These are phyloP conservation scores for Penicillium arizonense DNA, from an alignment of 495 filamentous ascomycete species.

Conservation along the genomic window DNA sequence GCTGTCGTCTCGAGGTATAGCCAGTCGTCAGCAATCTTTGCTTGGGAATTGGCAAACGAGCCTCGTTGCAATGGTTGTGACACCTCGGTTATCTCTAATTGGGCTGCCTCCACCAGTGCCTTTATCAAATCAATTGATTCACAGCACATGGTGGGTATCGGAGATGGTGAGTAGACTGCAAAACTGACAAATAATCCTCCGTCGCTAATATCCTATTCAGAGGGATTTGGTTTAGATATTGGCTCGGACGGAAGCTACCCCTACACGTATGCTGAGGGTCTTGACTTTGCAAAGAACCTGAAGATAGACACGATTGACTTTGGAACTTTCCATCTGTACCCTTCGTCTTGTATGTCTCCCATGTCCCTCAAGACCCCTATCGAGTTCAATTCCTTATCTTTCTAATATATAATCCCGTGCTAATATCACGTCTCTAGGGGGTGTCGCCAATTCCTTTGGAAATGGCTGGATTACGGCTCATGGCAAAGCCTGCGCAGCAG, in stretches of 20 bases:
- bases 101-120: conserved; percentile 55
- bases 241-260: conserved; percentile 55
- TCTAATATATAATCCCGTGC: neutral
- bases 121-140: conserved; percentile 65
- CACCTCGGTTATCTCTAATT: conserved; percentile 57
- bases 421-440: conserved; percentile 25
- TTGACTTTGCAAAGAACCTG: conserved; percentile 63
- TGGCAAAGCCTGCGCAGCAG: conserved; percentile 50
- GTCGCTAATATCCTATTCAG: neutral
- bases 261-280: conserved; percentile 57
- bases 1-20: conserved; percentile 61
- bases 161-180: conserved; percentile 40
- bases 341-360: conserved; percentile 41
- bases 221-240: conserved; percentile 40
- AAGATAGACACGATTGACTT: conserved; percentile 60
- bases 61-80: conserved; percentile 63
- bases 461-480: conserved; percentile 62
- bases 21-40: conserved; percentile 57
- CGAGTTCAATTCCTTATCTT: conserved; percentile 25
- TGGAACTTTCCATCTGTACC: conserved; percentile 67
- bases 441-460: conserved; percentile 41
- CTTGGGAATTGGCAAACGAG: conserved; percentile 74
- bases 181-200: too few relatives aligned
- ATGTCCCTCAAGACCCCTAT: conserved; percentile 25
- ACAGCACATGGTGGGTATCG: conserved; percentile 65